These are phyloP conservation scores for Tylopilus sp. DNA, from an alignment of 768 basidiomycete species.

Conservation along the genomic window DNA sequence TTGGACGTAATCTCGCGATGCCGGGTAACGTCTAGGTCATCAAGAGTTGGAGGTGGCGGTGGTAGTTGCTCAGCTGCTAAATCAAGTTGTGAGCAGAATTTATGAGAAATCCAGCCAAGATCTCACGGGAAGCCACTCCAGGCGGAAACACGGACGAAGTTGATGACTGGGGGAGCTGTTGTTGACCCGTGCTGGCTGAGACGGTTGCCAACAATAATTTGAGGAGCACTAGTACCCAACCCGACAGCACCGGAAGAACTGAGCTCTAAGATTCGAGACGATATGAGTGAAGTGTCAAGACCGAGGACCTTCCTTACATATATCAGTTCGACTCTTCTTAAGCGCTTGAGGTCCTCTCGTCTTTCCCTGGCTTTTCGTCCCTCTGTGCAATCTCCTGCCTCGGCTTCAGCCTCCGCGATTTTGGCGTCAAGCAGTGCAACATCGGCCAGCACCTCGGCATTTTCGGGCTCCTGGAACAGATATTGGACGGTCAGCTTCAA, in stretches of 20 bases:
- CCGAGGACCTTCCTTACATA: conserved; percentile 59
- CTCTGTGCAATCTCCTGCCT: conserved; percentile 45
- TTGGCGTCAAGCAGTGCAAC: conserved; percentile 68
- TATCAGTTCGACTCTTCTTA: conserved; percentile 88
- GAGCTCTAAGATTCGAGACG: conserved; percentile 54
- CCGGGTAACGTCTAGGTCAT: conserved; percentile 89
- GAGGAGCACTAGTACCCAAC: conserved; percentile 89
- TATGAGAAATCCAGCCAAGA: conserved; percentile 1
- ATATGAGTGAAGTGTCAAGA: background rate
- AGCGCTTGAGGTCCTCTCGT: conserved; percentile 77
- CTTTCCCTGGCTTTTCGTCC: conserved; percentile 62
- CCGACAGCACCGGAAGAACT: conserved; percentile 78
- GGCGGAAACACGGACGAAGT: conserved; percentile 71
- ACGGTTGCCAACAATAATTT: conserved; percentile 93
- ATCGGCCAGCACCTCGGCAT: conserved; percentile 66
- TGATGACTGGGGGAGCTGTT: conserved; percentile 61
- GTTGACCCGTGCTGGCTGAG: conserved; percentile 62
- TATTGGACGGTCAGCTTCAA: background rate
- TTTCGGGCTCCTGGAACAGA: conserved; percentile 50
- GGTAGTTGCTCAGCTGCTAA: conserved; percentile 61
- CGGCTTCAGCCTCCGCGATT: conserved; percentile 66
- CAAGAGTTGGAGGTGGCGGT: conserved; percentile 68
- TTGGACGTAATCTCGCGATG: conserved; percentile 98
- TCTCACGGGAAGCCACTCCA: conserved; percentile 63
- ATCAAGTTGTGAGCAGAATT: conserved; percentile 5